phyloP scores from a whole-genome alignment of 257 asterid genomes.

The Galeopsis tetrahit region DNA sequence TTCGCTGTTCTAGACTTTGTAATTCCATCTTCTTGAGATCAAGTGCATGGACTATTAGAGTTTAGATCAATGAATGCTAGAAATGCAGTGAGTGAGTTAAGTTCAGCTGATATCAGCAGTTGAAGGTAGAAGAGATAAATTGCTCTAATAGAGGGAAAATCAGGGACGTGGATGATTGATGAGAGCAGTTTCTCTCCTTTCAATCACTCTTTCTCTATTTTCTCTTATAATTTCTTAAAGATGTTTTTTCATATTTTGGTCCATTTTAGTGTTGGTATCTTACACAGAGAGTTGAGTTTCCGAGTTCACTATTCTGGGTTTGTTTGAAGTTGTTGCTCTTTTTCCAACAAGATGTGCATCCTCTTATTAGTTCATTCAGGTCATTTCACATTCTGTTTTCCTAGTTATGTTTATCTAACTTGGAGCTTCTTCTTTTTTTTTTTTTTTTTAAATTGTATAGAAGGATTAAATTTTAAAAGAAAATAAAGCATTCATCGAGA shows the following conservation, averaged over 20 bases:
- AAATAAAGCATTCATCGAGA: neutral
- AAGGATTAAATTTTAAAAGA: constrained; percentile 9
- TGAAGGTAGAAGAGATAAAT: neutral
- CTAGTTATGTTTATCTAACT: constrained; percentile 1
- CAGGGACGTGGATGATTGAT: constrained; percentile 4
- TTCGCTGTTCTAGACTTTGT: neutral
- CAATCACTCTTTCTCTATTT: neutral
- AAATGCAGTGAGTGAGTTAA: neutral
- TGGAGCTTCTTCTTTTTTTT: constrained; percentile 11
- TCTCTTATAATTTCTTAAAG: neutral
- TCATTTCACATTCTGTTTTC: neutral
- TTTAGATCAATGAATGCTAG: neutral
- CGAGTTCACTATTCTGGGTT: neutral
- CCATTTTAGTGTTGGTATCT: neutral
- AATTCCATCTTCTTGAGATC: neutral
- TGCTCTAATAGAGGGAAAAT: neutral
- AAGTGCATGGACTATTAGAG: constrained; percentile 21
- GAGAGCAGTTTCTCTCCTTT: neutral
- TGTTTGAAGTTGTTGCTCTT: neutral
- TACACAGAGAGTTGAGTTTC: neutral
- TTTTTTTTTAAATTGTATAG: too few relatives aligned
- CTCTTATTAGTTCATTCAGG: neutral
- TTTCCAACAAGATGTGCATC: neutral
- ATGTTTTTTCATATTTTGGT: neutral
- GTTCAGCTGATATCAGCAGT: neutral